Evolutionary conservation across 2,329 filamentous ascomycete species (phyloP).

Genomic region (Pyrenophora teres): DNA sequence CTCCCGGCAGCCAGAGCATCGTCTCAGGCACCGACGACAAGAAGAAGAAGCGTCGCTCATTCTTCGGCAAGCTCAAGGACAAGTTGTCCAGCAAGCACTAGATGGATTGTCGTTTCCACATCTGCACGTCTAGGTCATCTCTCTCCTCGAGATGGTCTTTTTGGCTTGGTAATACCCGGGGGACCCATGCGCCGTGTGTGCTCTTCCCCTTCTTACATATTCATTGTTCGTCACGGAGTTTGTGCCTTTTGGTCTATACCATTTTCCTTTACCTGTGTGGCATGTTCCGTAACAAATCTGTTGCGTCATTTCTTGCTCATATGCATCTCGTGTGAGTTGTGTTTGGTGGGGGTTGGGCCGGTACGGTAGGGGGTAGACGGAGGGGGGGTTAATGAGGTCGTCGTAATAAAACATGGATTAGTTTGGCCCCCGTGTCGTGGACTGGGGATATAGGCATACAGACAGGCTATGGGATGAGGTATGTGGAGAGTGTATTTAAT

Average conservation of each 20-base stretch:
- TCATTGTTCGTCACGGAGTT: constrained; percentile 35
- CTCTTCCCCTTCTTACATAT: constrained; percentile 27
- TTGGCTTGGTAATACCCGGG: constrained; percentile 31
- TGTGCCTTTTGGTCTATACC: constrained; percentile 42
- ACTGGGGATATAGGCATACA: too few relatives aligned
- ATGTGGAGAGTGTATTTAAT: too few relatives aligned
- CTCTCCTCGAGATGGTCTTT: constrained; percentile 8
- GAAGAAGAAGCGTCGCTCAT: constrained; percentile 55
- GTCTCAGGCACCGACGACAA: constrained; percentile 42
- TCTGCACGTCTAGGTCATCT: constrained; percentile 20
- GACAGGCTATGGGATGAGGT: too few relatives aligned
- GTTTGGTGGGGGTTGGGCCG: too few relatives aligned
- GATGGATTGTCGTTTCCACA: constrained; percentile 9
- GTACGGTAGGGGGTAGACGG: constrained; percentile 8
- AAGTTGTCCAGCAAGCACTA: constrained; percentile 49
- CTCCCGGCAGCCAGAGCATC: constrained; percentile 47
- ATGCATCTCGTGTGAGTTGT: constrained; percentile 9
- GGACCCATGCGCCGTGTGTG: constrained; percentile 17
- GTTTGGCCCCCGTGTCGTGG: too few relatives aligned
- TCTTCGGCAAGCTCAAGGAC: constrained; percentile 57
- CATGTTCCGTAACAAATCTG: constrained; percentile 23
- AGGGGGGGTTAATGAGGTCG: too few relatives aligned
- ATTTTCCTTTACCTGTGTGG: constrained; percentile 30
- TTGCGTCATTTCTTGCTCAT: constrained; percentile 25
- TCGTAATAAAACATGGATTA: too few relatives aligned